phyloP scores from a whole-genome alignment of 495 filamentous ascomycete species.

The Delitschia confertaspora region DNA sequence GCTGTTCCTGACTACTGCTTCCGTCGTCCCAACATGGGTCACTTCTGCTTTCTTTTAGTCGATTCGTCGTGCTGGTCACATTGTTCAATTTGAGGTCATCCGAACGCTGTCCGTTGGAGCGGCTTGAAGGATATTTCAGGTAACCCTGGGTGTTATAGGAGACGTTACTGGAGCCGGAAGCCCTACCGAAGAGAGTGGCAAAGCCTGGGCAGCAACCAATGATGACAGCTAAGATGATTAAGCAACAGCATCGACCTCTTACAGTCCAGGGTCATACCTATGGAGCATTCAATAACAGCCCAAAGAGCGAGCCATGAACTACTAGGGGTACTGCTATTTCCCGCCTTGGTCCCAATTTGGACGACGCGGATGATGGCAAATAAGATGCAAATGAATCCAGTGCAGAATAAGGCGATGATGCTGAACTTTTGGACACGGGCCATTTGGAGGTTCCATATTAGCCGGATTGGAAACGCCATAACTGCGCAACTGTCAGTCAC shows the following conservation, averaged over 20 bases:
- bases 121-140: background rate
- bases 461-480: conserved; percentile 44
- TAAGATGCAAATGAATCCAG: conserved; percentile 44
- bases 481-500: conserved; percentile 29
- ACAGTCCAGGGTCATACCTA: conserved; percentile 25
- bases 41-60: background rate
- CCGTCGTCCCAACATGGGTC: conserved; percentile 3
- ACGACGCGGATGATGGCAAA: conserved; percentile 44
- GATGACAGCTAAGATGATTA: conserved; percentile 35
- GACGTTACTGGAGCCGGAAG: conserved; percentile 1
- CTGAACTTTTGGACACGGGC: conserved; percentile 40
- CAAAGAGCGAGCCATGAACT: conserved; percentile 36
- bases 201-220: conserved; percentile 44
- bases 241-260: background rate
- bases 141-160: conserved; percentile 8
- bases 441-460: conserved; percentile 43
- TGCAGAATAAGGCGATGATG: conserved; percentile 42
- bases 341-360: conserved; percentile 23
- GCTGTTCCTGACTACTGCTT: conserved; percentile 10
- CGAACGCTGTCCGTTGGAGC: background rate
- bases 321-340: conserved; percentile 19
- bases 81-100: conserved; percentile 3
- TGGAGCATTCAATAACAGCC: conserved; percentile 32
- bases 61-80: background rate
- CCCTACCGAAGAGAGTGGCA: conserved; percentile 5